Conservation (phyloP, 2,329 filamentous ascomycete species). For the Penicillium sp. region DNA sequence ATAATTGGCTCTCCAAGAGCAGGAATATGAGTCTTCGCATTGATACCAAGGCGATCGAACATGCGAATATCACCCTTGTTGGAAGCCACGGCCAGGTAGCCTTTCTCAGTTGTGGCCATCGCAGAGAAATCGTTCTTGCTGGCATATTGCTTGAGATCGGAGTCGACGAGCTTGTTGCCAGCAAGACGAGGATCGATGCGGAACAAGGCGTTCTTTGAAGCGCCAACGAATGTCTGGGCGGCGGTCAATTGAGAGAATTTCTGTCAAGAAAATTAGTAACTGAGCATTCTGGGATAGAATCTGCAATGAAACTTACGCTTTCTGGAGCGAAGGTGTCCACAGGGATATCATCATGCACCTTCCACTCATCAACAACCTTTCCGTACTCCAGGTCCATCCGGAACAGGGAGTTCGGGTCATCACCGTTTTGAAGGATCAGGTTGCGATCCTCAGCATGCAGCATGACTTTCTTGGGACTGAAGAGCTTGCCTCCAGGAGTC, state of each 20-base stretch:
- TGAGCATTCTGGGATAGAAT: neutral
- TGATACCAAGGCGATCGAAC: constrained; percentile 94
- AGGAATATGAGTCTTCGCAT: constrained; percentile 95
- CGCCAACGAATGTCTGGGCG: constrained; percentile 91
- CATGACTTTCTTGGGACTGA: constrained; percentile 97
- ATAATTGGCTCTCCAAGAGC: constrained; percentile 94
- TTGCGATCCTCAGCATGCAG: constrained; percentile 87
- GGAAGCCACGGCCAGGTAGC: constrained; percentile 93
- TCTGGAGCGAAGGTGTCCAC: constrained; percentile 91
- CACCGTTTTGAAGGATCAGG: constrained; percentile 80
- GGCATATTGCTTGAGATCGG: constrained; percentile 90
- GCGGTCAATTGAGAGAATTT: constrained; percentile 98
- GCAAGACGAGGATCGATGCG: constrained; percentile 88
- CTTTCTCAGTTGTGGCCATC: constrained; percentile 91
- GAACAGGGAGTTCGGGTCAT: constrained; percentile 87
- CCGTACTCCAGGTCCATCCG: constrained; percentile 98
- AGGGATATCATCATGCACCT: constrained; percentile 92
- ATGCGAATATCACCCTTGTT: constrained; percentile 97
- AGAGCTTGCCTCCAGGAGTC: constrained; percentile 81
- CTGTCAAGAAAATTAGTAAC: constrained; percentile 44
- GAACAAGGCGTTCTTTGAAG: constrained; percentile 90
- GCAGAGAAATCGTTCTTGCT: constrained; percentile 98
- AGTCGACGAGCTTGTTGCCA: constrained; percentile 89
- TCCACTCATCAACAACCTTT: constrained; percentile 98
- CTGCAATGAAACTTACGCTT: constrained; percentile 57